Base-by-base conservation (phyloP, 805 yeast genomes). In the Candida sonorensis region DNA sequence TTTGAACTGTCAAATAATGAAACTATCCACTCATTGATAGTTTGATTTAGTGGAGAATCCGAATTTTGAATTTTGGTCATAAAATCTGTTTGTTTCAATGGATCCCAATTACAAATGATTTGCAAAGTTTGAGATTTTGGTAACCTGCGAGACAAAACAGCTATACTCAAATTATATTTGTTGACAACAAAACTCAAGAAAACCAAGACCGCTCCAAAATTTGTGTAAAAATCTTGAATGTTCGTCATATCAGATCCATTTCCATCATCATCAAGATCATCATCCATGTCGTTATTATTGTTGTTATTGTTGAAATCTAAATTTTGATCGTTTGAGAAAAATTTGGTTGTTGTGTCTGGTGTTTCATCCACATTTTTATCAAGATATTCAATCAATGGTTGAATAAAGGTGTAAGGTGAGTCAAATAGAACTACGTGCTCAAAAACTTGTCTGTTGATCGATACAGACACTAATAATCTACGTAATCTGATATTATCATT, bases 1-100 rank as follows among this genome's bases (percentile, higher is more conserved):
- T 51, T 51, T 2, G 47, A 35, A 15, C 45, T 37, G 40, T 85
- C 88, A 56, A 83, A 87, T 25, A 90, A 55, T 1, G 92, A 88
- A 17, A 70, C 61, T 28, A 82, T 71, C 97, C 97, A 90, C 16
- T 75, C 81, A 27, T 74, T 72, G 12, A 79, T 57, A 41, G 34
- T 58, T 18, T 41, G 44, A 33, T 35, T 48, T 29, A 47, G 18
- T 26, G 52, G 45, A 3, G 50, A 46, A 6, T 51, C 45, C 9
- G 42, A 47, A 14, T 45, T 40, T 17, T 56, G 49, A 17, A 44
- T 7, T 19, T 37, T 9, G 15, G 30, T 34, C 32, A 35, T 23
- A 16, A 38, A 40, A 11, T 24, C 12, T 5, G 23, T 27, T 23
- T 38, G 30, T 17, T 39, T 38, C 7, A 36, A 23, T 3, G 45